Evolutionary conservation across 140 eudicot genomes (phyloP), one percentile per base, ranked within the genome.

Genomic region (Cichorium intybus): DNA sequence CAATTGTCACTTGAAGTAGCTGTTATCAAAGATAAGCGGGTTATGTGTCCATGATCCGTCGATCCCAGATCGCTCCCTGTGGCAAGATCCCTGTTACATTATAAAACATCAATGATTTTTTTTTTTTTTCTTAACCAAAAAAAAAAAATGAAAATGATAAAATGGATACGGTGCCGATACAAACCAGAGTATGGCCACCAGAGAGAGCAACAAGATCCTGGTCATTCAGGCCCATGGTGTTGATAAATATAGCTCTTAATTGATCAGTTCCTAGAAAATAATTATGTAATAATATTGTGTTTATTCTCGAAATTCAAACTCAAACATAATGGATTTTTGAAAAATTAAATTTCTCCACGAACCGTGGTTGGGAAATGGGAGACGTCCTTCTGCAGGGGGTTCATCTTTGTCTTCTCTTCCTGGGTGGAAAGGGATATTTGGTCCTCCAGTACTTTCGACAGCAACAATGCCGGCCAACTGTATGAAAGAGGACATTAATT

Each of bases 381-480:
- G 81, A 67, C 98, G 98, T 6, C 96, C 98, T 59, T 92, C 98
- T 17, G 58, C 41, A 2, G 93, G 83, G 24, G 96, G 84, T 41
- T 76, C 89, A 3, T 55, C 57, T 63, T 71, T 70, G 79, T 92
- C 98, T 95, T 92, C 68, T 5, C 98, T 79, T 41, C 98, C 96
- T 0, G 96, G 96, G 75, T 92, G 95, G 80, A 92, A 92, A 8
- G 92, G 83, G 62, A 92, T 70, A 22, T 81, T 82, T 58, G 98
- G 98, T 46, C 98, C 98, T 39, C 98, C 96, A 14, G 92, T 83
- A 17, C 66, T 56, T 67, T 92, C 92, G 70, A 92, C 95, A 47
- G 96, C 96, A 57, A 85, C 96, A 63, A 88, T 87, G 26, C 96
- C 98, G 70, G 92, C 98, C 80, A 92, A 63, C 98, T 91, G 55